Conservation (phyloP, 2,329 filamentous ascomycete species). For the Hypoxylon sp. region DNA sequence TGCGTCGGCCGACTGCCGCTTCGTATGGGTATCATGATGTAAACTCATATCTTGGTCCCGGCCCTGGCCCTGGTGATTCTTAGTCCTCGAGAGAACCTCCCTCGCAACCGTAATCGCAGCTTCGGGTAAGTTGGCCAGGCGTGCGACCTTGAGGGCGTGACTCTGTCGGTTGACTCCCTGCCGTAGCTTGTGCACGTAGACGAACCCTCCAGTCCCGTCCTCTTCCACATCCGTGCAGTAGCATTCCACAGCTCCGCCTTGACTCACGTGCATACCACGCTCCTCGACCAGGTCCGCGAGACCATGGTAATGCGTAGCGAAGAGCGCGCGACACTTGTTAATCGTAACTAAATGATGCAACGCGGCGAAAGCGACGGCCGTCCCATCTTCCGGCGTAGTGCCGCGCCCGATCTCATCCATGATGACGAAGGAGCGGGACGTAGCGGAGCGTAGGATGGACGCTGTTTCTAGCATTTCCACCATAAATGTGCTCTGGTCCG, state of each 20-base stretch:
- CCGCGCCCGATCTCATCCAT: constrained; percentile 98
- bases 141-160: constrained; percentile 95
- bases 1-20: constrained; percentile 17
- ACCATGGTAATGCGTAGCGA: constrained; percentile 94
- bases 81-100: constrained; percentile 61
- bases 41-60: constrained; percentile 21
- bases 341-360: constrained; percentile 84
- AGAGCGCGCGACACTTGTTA: constrained; percentile 84
- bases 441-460: constrained; percentile 87
- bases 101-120: constrained; percentile 77
- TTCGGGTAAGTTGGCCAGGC: constrained; percentile 84
- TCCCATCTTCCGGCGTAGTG: constrained; percentile 92
- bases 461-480: constrained; percentile 99
- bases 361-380: constrained; percentile 89
- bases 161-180: constrained; percentile 87
- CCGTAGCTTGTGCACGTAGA: constrained; percentile 86
- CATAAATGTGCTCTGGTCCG: constrained; percentile 98
- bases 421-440: constrained; percentile 87
- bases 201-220: constrained; percentile 78
- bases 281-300: constrained; percentile 80
- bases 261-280: constrained; percentile 57
- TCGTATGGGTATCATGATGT: constrained; percentile 33
- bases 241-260: constrained; percentile 67
- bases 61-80: background rate
- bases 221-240: constrained; percentile 94